A percentile compares a stretch with the other conserved stretches of the same genome.
phyloP scores from a whole-genome alignment of 2,329 filamentous ascomycete genomes.

The Aspergillus latus region DNA sequence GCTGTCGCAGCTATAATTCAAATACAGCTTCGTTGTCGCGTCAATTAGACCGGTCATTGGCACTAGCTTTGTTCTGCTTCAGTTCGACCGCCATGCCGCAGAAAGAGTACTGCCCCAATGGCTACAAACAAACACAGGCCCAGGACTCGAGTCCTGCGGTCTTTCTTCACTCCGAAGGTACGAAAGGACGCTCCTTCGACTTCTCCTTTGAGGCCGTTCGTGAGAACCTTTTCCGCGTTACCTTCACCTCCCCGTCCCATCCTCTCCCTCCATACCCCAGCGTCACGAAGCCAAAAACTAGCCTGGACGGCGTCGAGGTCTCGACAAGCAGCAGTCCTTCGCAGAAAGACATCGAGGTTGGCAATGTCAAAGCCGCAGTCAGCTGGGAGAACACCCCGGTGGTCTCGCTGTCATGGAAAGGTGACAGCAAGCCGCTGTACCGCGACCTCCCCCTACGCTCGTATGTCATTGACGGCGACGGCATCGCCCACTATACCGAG shows the following conservation, averaged over 20 bases:
- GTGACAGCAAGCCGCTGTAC: slow-evolving; percentile 56
- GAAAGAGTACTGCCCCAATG: slow-evolving; percentile 45
- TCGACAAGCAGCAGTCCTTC: slow-evolving; percentile 33
- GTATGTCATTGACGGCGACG: slow-evolving; percentile 62
- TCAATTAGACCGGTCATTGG: not conserved
- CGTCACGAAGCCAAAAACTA: slow-evolving; percentile 46
- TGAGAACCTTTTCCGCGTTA: slow-evolving; percentile 66
- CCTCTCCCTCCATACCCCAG: slow-evolving; percentile 66
- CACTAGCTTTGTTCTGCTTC: no score
- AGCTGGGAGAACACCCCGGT: slow-evolving; percentile 61
- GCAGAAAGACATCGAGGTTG: slow-evolving; percentile 48
- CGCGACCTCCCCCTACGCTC: slow-evolving; percentile 64
- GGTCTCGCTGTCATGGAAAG: slow-evolving; percentile 56
- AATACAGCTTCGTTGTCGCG: slow-evolving; percentile 8
- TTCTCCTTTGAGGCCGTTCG: slow-evolving; percentile 65
- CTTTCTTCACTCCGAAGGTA: slow-evolving; percentile 44
- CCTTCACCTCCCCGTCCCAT: slow-evolving; percentile 62
- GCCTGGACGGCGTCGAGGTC: slow-evolving; percentile 36
- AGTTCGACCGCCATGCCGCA: slow-evolving; percentile 46
- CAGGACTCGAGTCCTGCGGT: slow-evolving; percentile 31
- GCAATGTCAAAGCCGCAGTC: slow-evolving; percentile 54
- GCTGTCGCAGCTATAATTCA: not conserved
- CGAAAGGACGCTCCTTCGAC: slow-evolving; percentile 45
- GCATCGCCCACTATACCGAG: slow-evolving; percentile 64
- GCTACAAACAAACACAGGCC: slow-evolving; percentile 35